phyloP scores from a whole-genome alignment of 306 rosid species.

The Vigna unguiculata region DNA sequence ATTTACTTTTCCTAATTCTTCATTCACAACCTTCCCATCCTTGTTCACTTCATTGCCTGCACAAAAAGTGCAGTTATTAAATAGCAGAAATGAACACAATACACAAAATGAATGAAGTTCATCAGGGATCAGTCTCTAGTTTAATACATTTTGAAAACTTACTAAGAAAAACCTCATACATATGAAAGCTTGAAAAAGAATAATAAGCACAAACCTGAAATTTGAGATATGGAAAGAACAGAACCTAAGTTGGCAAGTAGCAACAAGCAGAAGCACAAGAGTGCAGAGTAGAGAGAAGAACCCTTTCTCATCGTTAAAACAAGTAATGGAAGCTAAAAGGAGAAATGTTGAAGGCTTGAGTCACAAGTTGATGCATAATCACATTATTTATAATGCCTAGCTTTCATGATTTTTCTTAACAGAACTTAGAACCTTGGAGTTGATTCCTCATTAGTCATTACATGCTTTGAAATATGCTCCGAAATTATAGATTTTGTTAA shows the following conservation, averaged over 20 bases:
- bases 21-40: conserved; percentile 7
- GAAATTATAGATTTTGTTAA: background rate
- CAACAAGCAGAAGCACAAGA: conserved; percentile 26
- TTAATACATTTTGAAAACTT: no score
- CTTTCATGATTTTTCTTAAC: background rate
- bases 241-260: conserved; percentile 5
- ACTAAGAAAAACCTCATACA: no score
- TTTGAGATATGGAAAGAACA: conserved; percentile 14
- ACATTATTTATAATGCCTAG: conserved; percentile 32
- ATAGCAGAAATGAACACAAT: no score
- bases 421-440: no score
- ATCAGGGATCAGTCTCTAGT: no score
- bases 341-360: conserved; percentile 9
- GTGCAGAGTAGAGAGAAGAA: conserved; percentile 4
- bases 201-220: conserved; percentile 18
- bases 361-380: background rate
- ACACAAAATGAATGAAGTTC: no score
- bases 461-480: background rate
- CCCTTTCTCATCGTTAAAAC: conserved; percentile 30
- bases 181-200: background rate
- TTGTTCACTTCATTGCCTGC: conserved; percentile 37
- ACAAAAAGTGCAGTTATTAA: background rate
- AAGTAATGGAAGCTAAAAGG: background rate
- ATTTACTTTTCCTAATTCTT: background rate
- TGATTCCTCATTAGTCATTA: background rate